Evolutionary conservation across 805 yeast genomes (phyloP), one percentile per base, ranked within the genome.

Genomic region (Lachancea dasiensis): DNA sequence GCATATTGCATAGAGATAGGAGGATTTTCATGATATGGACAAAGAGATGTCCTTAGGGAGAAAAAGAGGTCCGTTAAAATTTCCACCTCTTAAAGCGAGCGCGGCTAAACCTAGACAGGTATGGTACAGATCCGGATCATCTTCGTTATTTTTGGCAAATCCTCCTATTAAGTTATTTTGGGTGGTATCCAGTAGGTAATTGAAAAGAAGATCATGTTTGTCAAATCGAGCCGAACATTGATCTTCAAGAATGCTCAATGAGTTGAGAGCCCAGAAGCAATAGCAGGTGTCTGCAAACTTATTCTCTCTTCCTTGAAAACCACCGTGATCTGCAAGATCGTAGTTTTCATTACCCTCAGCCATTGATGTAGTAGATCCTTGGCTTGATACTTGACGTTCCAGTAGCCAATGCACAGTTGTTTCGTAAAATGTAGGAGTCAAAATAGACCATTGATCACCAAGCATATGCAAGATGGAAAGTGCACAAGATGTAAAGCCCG

Each of bases 401-500:
- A 72, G 66, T 15, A 85, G 62, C 82, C 86, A 84, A 24, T 67
- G 60, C 2, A 69, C 40, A 0, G 87, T 77, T 7, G 49, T 50
- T 1, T 48, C 45, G 65, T 65, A 65, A 7, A 59, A 56, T 8
- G 10, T 10, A 16, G 24, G 6, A n/a, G 32, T 17, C 15, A 37
- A 22, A 19, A 18, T 27, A 27, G 21, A 16, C 36, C 36, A 37
- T 11, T 22, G 19, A 1, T 32, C 31, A 5, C 38, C 39, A 6
- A 52, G 25, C n/a, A 30, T n/a, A 14, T 52, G 54, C 6, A 67
- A 22, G 1, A 83, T 58, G 0, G 82, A 81, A 17, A 89, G 49
- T 0, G 84, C 95, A 61, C 97, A 89, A 52, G 77, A 90, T 0
- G 95, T 82, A 42, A 83, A 69, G 0, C 97, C 98, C 6, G 86